Conservation (phyloP, 2,329 filamentous ascomycete genomes). For the Fusarium hainanense region DNA sequence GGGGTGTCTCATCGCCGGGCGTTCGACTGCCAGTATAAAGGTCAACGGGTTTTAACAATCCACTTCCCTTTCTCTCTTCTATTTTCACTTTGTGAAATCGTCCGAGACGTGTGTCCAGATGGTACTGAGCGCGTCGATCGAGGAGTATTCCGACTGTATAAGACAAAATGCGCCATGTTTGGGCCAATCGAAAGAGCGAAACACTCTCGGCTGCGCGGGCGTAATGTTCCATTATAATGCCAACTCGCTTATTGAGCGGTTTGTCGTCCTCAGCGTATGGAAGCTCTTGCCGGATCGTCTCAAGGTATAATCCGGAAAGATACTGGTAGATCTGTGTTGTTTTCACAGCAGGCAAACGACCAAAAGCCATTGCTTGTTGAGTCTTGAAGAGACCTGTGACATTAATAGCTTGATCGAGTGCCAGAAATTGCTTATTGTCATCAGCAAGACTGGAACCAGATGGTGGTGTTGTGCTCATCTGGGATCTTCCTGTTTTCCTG, state of each 20-base stretch:
- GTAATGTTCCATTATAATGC: conserved; percentile 65
- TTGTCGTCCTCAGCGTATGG: conserved; percentile 53
- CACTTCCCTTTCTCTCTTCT: conserved; percentile 48
- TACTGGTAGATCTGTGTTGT: conserved; percentile 66
- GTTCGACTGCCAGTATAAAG: conserved; percentile 39
- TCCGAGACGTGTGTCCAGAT: conserved; percentile 62
- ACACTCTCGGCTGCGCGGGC: conserved; percentile 67
- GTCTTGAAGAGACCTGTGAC: conserved; percentile 67
- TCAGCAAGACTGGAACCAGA: conserved; percentile 50
- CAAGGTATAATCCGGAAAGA: conserved; percentile 66
- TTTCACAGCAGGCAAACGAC: conserved; percentile 63
- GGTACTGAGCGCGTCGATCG: conserved; percentile 65
- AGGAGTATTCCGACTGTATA: conserved; percentile 67
- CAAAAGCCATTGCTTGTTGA: conserved; percentile 72
- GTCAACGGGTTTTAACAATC: conserved; percentile 44
- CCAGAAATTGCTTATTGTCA: conserved; percentile 57
- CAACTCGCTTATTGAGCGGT: conserved; percentile 60
- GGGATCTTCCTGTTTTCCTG: conserved; percentile 58
- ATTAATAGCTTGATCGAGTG: conserved; percentile 68
- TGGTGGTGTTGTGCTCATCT: conserved; percentile 67
- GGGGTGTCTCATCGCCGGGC: conserved; percentile 54
- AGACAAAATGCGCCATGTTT: conserved; percentile 71
- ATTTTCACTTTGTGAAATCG: conserved; percentile 51
- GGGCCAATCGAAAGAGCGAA: conserved; percentile 68
- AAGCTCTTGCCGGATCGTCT: conserved; percentile 62